phyloP scores from a whole-genome alignment of 108 stramenopile genomes.

The Nitzschia putrida region DNA sequence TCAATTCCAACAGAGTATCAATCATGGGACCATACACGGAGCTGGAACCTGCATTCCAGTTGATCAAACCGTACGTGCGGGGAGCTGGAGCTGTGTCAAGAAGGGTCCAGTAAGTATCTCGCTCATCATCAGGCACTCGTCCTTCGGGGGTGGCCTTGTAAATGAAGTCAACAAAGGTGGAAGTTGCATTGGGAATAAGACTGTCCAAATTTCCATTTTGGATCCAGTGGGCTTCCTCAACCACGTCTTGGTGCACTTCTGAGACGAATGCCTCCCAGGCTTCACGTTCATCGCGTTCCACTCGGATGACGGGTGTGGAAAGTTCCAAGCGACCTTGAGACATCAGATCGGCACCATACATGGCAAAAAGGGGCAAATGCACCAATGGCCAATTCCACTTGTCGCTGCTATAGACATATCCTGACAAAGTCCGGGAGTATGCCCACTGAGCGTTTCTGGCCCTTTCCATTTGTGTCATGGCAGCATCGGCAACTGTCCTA shows the following conservation, averaged over 20 bases:
- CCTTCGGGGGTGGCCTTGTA: neutral
- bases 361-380: neutral
- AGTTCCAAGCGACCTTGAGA: neutral
- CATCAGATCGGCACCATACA: neutral
- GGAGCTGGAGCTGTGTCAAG: slow-evolving; percentile 1
- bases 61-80: slow-evolving; percentile 1
- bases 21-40: slow-evolving; percentile 1
- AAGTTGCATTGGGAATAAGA: neutral
- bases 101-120: neutral
- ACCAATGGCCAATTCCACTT: neutral
- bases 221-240: neutral
- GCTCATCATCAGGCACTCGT: neutral
- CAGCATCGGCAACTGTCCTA: neutral
- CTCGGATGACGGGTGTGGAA: neutral
- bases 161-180: neutral
- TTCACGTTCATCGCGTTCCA: neutral
- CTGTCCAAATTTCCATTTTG: slow-evolving; percentile 14
- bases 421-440: neutral
- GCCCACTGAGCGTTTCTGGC: too few relatives aligned
- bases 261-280: neutral
- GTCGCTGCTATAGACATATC: too few relatives aligned
- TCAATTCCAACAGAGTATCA: neutral
- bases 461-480: neutral
- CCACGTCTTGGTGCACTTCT: neutral
- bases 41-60: slow-evolving; percentile 1